Base-by-base conservation (phyloP, 495 filamentous ascomycete species). In the Annulohypoxylon nitens region DNA sequence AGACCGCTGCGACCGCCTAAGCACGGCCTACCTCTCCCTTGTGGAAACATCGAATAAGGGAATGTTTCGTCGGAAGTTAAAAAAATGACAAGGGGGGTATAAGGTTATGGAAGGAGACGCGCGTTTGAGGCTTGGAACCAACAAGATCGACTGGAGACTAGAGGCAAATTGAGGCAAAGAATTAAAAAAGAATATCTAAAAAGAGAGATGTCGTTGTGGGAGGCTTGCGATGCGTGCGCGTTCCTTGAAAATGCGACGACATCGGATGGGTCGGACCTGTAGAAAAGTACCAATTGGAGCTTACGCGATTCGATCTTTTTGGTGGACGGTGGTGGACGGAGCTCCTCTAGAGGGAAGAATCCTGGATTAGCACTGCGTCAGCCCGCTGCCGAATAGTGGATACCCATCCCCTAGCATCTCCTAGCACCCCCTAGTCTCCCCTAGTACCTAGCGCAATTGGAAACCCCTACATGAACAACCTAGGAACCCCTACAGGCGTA, bases 1-100 rank as follows among this genome's bases (percentile, higher is more conserved):
- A 75, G 78, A 54, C 50, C 50, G 50, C 50, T 54, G 50, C 50
- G 30, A 73, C 79, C 58, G 69, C 78, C 75, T 67, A 74, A 55
- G 64, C 74, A 64, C 48, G 70, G 70, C 73, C 70, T 66, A 58
- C 67, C 65, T 57, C 61, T 67, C 51, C 63, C 64, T 67, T 70
- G 76, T 23, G 66, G 66, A 64, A 69, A 73, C 76, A 78, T 77
- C 55, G 23, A 14, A 37, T n/a, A 37, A 33, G 34, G 30, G 10
- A 58, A 33, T 54, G 9, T 51, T 25, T 26, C 18, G 10, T 23
- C 48, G 48, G 48, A 54, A 54, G 50, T 54, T 33, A 2, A 54
- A 54, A 33, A 51, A 39, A 4, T 12, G 43, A 47, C 43, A 47
- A 47, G 43, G 48, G 48, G 48, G 23, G 9, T 20, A 26, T 18